phyloP scores from a whole-genome alignment of 1,284 basidiomycete genomes.

The Apiotrichum veenhuisii region DNA sequence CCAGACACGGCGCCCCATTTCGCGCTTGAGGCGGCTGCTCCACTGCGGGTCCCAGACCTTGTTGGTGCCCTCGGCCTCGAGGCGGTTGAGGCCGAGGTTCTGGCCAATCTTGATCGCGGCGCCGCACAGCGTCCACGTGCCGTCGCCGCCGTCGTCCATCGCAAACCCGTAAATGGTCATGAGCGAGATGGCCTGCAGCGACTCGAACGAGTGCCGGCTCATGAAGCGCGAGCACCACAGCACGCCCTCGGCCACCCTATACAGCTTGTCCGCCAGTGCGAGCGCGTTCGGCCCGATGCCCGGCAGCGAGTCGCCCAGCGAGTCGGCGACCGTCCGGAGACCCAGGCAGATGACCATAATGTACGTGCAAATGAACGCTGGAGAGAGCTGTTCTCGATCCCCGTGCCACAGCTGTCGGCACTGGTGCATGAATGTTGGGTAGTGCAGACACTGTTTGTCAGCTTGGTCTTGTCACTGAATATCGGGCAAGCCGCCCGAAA shows the following conservation, averaged over 20 bases:
- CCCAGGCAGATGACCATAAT: slow-evolving; percentile 22
- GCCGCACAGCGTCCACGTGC: slow-evolving; percentile 19
- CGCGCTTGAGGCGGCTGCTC: slow-evolving; percentile 14
- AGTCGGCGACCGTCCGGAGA: slow-evolving; percentile 6
- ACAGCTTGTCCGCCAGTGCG: slow-evolving; percentile 13
- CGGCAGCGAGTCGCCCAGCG: slow-evolving; percentile 8
- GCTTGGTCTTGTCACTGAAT: too few relatives aligned
- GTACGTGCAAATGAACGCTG: slow-evolving; percentile 19
- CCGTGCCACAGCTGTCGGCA: slow-evolving; percentile 14
- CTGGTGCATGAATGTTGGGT: slow-evolving; percentile 19
- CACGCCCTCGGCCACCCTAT: slow-evolving; percentile 18
- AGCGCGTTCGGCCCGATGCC: slow-evolving; percentile 11
- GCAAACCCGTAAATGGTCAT: slow-evolving; percentile 21
- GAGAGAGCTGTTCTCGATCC: background rate
- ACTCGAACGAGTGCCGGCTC: slow-evolving; percentile 19
- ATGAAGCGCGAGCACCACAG: slow-evolving; percentile 21
- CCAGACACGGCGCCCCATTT: slow-evolving; percentile 25
- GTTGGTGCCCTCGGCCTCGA: slow-evolving; percentile 17
- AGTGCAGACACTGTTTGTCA: slow-evolving; percentile 18
- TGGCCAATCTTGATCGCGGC: slow-evolving; percentile 27
- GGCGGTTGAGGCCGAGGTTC: slow-evolving; percentile 25
- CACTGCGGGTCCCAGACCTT: slow-evolving; percentile 20
- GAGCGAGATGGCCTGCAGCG: slow-evolving; percentile 20
- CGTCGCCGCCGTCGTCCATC: slow-evolving; percentile 16
- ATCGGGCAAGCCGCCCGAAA: too few relatives aligned